Evolutionary conservation across 805 yeast genomes (phyloP).

Genomic region (Lipomyces chichibuensis): DNA sequence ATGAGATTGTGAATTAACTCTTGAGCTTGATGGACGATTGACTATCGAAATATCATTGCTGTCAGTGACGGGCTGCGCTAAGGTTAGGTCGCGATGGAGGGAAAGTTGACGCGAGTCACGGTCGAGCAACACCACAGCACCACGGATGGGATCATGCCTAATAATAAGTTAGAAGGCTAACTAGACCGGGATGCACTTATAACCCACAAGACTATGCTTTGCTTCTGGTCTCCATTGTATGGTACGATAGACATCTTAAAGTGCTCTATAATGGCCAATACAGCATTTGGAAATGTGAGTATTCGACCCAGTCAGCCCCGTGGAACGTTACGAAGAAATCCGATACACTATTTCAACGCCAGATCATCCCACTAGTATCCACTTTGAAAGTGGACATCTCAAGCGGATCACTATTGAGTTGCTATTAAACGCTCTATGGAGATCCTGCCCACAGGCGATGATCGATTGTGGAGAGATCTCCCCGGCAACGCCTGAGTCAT

Average conservation of each 20-base stretch:
- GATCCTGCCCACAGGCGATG: too few species aligned
- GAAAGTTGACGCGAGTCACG: slow-evolving; percentile 28
- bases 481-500: too few species aligned
- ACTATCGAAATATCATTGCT: slow-evolving; percentile 2
- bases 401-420: neutral
- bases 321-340: neutral
- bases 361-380: neutral
- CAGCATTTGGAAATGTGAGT: neutral
- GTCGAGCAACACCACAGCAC: slow-evolving; percentile 31
- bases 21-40: neutral
- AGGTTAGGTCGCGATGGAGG: slow-evolving; percentile 22
- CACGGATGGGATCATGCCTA: slow-evolving; percentile 31
- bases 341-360: neutral
- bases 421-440: neutral
- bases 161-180: neutral
- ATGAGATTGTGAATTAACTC: neutral
- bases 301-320: neutral
- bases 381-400: neutral
- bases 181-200: neutral
- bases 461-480: too few species aligned
- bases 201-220: slow-evolving; percentile 30
- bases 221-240: slow-evolving; percentile 20
- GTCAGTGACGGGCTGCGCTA: neutral
- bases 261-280: too few species aligned
- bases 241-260: slow-evolving; percentile 31